These are phyloP conservation scores for Tetrahymena malaccensis DNA, from an alignment of 73 alveolate species.

Conservation along the genomic window DNA sequence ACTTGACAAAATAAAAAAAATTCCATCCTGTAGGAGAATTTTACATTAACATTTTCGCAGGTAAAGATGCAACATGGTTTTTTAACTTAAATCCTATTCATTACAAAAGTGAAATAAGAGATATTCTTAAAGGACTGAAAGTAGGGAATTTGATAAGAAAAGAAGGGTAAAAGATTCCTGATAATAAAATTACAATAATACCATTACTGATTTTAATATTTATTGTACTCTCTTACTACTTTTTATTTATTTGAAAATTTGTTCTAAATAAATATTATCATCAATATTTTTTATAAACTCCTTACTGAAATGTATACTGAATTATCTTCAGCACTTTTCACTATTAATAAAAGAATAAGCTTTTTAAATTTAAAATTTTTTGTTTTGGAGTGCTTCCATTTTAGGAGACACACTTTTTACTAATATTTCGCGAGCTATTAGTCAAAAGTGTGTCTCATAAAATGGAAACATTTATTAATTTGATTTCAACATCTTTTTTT, in stretches of 20 bases:
- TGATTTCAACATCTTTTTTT: no score
- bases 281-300: no score
- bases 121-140: not conserved
- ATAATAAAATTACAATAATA: not conserved
- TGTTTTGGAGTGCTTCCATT: no score
- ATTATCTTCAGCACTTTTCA: no score
- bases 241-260: not conserved
- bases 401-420: no score
- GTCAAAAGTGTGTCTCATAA: no score
- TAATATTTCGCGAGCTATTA: no score
- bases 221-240: not conserved
- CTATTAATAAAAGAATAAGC: no score
- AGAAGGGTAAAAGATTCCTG: not conserved
- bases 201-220: not conserved
- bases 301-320: no score
- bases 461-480: no score
- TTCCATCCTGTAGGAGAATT: constrained; percentile 60
- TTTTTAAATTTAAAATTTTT: no score
- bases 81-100: not conserved
- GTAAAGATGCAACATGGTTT: constrained; percentile 75
- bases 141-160: not conserved
- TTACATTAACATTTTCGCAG: constrained; percentile 60
- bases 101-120: not conserved
- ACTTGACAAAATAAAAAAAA: not conserved
- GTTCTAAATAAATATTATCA: no score